phyloP scores from a whole-genome alignment of 2,329 filamentous ascomycete species.

The Ophioceras dolichostomum region DNA sequence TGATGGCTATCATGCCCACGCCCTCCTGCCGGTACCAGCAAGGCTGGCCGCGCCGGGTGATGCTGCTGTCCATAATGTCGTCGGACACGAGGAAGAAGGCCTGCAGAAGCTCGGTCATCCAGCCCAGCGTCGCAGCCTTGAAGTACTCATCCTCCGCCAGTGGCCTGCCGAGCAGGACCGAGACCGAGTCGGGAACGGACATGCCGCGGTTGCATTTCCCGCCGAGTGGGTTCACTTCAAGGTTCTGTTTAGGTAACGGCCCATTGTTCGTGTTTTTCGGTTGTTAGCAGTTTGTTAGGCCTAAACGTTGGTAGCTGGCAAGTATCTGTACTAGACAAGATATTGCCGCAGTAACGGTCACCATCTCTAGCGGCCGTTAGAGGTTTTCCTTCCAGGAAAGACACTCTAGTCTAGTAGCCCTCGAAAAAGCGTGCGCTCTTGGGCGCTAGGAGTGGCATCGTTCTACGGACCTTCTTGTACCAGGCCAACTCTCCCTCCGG shows the following conservation, averaged over 20 bases:
- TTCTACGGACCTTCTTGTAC: slow-evolving; percentile 61
- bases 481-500: slow-evolving; percentile 71
- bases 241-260: slow-evolving; percentile 45
- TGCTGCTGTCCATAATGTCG: slow-evolving; percentile 96
- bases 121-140: slow-evolving; percentile 76
- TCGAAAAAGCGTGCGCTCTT: too few species aligned
- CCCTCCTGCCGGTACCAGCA: slow-evolving; percentile 92
- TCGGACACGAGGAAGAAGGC: slow-evolving; percentile 98
- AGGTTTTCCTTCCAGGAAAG: too few species aligned
- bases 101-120: slow-evolving; percentile 96
- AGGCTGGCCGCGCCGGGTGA: slow-evolving; percentile 85
- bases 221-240: slow-evolving; percentile 78
- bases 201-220: slow-evolving; percentile 99
- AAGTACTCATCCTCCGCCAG: slow-evolving; percentile 79
- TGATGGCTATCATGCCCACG: slow-evolving; percentile 95
- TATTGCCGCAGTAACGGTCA: too few species aligned
- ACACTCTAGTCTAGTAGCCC: too few species aligned
- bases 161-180: slow-evolving; percentile 59
- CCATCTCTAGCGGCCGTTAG: background rate
- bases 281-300: too few species aligned
- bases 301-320: too few species aligned
- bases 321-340: too few species aligned
- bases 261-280: too few species aligned
- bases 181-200: slow-evolving; percentile 86
- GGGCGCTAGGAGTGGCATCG: too few species aligned